phyloP scores from a whole-genome alignment of 2,329 filamentous ascomycete species.

The Cladorrhinum sp. region DNA sequence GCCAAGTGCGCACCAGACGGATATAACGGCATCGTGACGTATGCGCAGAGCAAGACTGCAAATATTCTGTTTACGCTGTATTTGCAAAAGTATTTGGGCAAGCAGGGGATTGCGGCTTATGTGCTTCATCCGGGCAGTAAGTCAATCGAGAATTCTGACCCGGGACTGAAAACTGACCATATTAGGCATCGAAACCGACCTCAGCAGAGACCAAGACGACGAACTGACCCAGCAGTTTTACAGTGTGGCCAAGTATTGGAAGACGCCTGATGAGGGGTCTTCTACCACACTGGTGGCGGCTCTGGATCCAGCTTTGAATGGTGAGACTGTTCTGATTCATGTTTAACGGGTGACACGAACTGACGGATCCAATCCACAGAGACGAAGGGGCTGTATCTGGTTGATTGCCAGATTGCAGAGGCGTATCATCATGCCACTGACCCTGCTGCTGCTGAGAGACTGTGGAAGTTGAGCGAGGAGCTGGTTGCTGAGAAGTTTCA shows the following conservation, averaged over 20 bases:
- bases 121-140: slow-evolving; percentile 43
- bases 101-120: slow-evolving; percentile 36
- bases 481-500: slow-evolving; percentile 36
- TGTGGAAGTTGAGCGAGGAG: slow-evolving; percentile 47
- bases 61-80: slow-evolving; percentile 45
- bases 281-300: slow-evolving; percentile 43
- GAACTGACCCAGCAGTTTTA: slow-evolving; percentile 31
- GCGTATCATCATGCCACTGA: slow-evolving; percentile 32
- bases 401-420: slow-evolving; percentile 39
- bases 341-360: neutral
- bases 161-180: neutral
- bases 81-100: slow-evolving; percentile 36
- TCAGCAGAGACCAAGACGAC: slow-evolving; percentile 36
- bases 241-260: slow-evolving; percentile 34
- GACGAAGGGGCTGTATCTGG: slow-evolving; percentile 37
- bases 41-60: slow-evolving; percentile 51
- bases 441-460: slow-evolving; percentile 37
- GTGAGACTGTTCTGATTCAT: slow-evolving; percentile 15
- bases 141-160: slow-evolving; percentile 1
- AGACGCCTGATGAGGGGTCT: slow-evolving; percentile 37
- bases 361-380: slow-evolving; percentile 17
- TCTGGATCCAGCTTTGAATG: slow-evolving; percentile 37
- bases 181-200: slow-evolving; percentile 35
- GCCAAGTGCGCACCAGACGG: slow-evolving; percentile 33
- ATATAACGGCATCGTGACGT: slow-evolving; percentile 41